phyloP scores from a whole-genome alignment of 2,329 filamentous ascomycete genomes.

The Pseudogymnoascus sp. region DNA sequence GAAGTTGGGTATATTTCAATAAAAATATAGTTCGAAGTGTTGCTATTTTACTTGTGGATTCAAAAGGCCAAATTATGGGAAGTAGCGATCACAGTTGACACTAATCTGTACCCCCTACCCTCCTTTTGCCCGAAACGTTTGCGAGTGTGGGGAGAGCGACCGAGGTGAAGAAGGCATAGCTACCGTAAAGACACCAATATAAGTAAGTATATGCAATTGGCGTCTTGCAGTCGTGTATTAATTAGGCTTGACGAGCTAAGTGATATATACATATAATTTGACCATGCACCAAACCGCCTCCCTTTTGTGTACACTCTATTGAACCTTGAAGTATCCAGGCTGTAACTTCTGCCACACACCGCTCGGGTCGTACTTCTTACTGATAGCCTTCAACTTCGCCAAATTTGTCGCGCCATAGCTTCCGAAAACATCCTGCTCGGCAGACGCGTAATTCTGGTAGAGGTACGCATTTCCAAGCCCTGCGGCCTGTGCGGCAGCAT shows the following conservation, averaged over 20 bases:
- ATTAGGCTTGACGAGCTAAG: neutral
- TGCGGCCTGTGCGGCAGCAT: conserved; percentile 28
- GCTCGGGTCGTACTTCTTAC: conserved; percentile 26
- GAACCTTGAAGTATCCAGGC: conserved; percentile 38
- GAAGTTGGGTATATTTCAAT: neutral
- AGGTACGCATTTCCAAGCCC: conserved; percentile 35
- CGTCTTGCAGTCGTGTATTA: neutral
- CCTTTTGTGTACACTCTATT: neutral
- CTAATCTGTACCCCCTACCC: neutral
- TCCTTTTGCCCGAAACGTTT: neutral
- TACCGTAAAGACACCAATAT: neutral
- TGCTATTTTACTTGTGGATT: neutral
- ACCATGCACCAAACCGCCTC: neutral
- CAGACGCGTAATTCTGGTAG: conserved; percentile 37
- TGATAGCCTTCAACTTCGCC: conserved; percentile 23
- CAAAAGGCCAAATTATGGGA: neutral
- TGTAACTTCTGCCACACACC: conserved; percentile 29
- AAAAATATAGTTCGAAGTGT: neutral
- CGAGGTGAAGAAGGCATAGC: neutral
- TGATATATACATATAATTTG: neutral
- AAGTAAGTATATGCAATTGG: neutral
- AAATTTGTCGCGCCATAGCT: conserved; percentile 34
- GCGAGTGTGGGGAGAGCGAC: neutral
- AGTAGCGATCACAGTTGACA: too few species aligned
- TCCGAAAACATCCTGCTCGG: conserved; percentile 32